These are phyloP conservation scores for Ophiosphaerella korrae DNA, from an alignment of 2,329 filamentous ascomycete species.

Conservation along the genomic window DNA sequence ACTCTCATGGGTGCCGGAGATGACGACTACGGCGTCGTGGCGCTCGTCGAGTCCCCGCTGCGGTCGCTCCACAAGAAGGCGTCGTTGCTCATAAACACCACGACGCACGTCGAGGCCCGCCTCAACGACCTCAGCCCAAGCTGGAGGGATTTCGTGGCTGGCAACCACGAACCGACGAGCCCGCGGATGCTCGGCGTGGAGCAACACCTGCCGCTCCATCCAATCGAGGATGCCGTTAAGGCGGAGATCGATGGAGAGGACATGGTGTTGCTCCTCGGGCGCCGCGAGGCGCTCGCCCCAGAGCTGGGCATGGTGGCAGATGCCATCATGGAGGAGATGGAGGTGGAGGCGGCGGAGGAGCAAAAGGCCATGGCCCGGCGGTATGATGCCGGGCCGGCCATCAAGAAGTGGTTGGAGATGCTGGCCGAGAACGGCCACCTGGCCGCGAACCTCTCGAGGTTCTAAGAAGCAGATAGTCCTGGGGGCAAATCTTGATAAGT, in stretches of 20 bases:
- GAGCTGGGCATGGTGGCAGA: constrained; percentile 38
- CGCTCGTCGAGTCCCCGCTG: constrained; percentile 72
- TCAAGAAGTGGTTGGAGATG: constrained; percentile 71
- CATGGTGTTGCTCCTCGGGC: constrained; percentile 23
- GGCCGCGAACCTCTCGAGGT: constrained; percentile 32
- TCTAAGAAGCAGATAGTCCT: constrained; percentile 10
- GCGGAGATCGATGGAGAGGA: constrained; percentile 27
- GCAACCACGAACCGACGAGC: constrained; percentile 27
- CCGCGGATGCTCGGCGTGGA: constrained; percentile 24
- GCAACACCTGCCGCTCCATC: constrained; percentile 16
- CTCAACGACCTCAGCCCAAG: constrained; percentile 48
- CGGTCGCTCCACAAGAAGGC: constrained; percentile 52
- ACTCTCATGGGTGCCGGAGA: constrained; percentile 69
- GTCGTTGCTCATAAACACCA: constrained; percentile 52
- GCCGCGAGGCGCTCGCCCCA: constrained; percentile 15
- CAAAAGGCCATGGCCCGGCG: constrained; percentile 61
- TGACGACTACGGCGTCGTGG: constrained; percentile 77
- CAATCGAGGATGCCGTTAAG: constrained; percentile 12
- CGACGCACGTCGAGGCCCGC: constrained; percentile 48
- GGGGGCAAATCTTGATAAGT: too few relatives aligned
- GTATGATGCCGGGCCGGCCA: constrained; percentile 71
- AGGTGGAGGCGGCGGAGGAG: constrained; percentile 55
- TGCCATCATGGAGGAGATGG: constrained; percentile 56
- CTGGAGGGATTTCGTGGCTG: constrained; percentile 50
- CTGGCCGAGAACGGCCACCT: constrained; percentile 71